A percentile compares a stretch with the other conserved stretches of the same genome.
Conservation (phyloP, 2,329 filamentous ascomycete species). For the Emergomyces orientalis region DNA sequence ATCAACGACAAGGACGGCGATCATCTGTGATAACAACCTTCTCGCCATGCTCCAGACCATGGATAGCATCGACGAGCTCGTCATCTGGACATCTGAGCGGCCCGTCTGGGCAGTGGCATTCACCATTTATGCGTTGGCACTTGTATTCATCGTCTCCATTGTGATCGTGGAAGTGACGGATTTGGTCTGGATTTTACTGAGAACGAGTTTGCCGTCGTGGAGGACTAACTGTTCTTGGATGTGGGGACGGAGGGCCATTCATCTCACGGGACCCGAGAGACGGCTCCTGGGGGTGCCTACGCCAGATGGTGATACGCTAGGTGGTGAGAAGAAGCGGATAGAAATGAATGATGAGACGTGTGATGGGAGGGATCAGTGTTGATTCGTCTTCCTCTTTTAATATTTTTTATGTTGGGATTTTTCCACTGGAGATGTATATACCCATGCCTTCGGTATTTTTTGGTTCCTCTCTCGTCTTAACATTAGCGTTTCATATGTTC, state of each 20-base stretch:
- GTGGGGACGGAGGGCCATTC: background rate
- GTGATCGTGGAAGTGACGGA: conserved; percentile 10
- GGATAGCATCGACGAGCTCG: background rate
- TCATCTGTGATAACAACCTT: background rate
- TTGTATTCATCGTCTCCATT: conserved; percentile 13
- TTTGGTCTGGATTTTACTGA: background rate
- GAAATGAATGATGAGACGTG: background rate
- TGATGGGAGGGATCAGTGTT: background rate
- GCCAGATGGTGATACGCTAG: background rate
- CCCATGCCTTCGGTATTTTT: background rate
- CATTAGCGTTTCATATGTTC: background rate
- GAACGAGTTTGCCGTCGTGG: background rate
- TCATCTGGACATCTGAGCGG: conserved; percentile 1
- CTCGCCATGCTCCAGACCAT: background rate
- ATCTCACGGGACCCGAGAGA: conserved; percentile 8
- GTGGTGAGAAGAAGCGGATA: background rate
- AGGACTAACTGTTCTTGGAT: background rate
- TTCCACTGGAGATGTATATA: background rate
- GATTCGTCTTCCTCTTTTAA: background rate
- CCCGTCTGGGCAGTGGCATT: conserved; percentile 9
- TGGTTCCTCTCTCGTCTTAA: background rate
- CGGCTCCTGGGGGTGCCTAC: background rate
- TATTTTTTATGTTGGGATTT: background rate
- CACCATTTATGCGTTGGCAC: conserved; percentile 1
- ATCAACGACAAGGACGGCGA: background rate